Base-by-base conservation (phyloP, 352 stramenopile genomes). In the Globisporangium splendens region DNA sequence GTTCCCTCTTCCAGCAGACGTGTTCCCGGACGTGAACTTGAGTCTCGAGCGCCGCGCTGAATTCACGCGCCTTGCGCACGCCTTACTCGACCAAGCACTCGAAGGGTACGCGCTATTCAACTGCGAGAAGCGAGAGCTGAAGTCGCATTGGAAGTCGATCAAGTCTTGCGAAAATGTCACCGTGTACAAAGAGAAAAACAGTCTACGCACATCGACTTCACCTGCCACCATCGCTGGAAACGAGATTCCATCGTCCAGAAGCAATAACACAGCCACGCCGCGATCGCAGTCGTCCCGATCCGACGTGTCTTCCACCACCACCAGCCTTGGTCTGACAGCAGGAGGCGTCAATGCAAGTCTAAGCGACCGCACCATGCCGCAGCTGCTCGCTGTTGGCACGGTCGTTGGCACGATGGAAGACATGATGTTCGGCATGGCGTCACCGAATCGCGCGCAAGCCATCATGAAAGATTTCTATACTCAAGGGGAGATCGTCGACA, bases 331-430 rank as follows among this genome's bases (percentile, higher is more conserved):
- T 46, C 17, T 24, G 4, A 3, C 24, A 35, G 28, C 28, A 35
- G 7, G 28, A 46, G 17, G 22, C 31, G 31, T 21, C 50, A 18
- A 31, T 31, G 31, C 50, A 46, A 11, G 66, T 33, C 56, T 81
- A 54, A 73, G 73, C 24, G 67, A 74, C 62, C 64, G 73, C 50
- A 50, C 80, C 46, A 63, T 83, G 20, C 68, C 82, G 15, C 62
- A 75, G 13, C 54, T 84, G 17, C 69, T 55, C 77, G 12, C 65
- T 70, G 46, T 73, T 49, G 79, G 75, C 24, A 63, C 73, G 44
- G 63, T 88, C 33, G 50, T 70, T 38, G 77, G 77, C 5, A 73
- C 75, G 38, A 68, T 89, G 15, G 77, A 86, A 57, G 78, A 91
- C 60, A 71, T 82, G 53, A 76, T 88, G 65, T 84, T 79, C 57